A percentile compares a stretch with the other conserved stretches of the same genome.
Conservation (phyloP, 257 asterid genomes). For the Nicotiana tomentosiformis region DNA sequence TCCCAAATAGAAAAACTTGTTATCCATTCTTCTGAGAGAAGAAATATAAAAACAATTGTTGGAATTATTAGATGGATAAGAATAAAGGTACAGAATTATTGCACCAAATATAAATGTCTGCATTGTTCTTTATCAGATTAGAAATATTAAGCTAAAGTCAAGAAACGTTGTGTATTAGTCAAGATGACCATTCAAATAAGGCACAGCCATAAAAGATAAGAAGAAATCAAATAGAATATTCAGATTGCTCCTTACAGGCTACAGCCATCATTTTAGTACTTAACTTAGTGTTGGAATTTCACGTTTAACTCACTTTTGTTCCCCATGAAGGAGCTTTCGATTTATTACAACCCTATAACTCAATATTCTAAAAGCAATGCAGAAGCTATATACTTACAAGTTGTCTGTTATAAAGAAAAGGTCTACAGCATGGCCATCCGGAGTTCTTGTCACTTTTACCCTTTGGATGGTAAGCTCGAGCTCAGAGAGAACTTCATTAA, state of each 20-base stretch:
- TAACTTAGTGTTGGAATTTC: neutral
- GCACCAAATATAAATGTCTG: neutral
- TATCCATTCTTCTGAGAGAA: neutral
- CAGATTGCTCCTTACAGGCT: neutral
- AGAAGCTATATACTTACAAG: constrained; percentile 38
- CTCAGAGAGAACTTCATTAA: constrained; percentile 56
- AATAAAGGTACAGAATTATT: neutral
- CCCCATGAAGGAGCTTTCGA: neutral
- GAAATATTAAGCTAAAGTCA: neutral
- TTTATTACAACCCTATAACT: neutral
- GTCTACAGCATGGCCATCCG: constrained; percentile 68
- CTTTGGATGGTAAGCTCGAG: constrained; percentile 65
- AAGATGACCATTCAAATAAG: neutral
- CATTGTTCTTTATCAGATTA: neutral
- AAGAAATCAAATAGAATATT: neutral
- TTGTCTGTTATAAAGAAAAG: constrained; percentile 72
- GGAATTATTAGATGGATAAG: neutral
- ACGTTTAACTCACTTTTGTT: neutral
- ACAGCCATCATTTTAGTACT: neutral
- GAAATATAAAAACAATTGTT: neutral
- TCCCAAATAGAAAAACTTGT: neutral
- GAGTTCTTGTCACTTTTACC: constrained; percentile 80
- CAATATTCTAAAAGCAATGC: neutral
- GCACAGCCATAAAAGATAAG: neutral
- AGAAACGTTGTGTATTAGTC: neutral